Conservation (phyloP, 1,284 basidiomycete genomes). For the Vanrija sp. region DNA sequence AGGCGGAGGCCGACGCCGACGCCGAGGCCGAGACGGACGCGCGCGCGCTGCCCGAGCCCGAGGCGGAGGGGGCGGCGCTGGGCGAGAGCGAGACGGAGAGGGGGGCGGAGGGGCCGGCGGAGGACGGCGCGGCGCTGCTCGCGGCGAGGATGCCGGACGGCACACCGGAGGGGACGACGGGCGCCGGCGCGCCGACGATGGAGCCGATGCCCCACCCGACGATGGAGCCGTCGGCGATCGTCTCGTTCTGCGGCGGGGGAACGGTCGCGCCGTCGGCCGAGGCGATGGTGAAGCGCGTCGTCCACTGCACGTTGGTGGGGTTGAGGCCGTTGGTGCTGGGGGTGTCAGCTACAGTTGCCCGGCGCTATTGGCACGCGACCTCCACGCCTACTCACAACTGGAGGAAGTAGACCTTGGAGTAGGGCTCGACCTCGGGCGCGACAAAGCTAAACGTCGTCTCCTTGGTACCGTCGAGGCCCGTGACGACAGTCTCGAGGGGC, state of each 20-base stretch:
- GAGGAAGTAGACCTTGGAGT: constrained; percentile 50
- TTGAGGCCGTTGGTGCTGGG: constrained; percentile 19
- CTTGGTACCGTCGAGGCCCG: constrained; percentile 35
- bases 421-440: constrained; percentile 46
- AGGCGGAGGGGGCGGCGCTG: too few species aligned
- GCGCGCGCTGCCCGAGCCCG: too few species aligned
- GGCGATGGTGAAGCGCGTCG: constrained; percentile 49
- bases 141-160: too few species aligned
- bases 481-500: constrained; percentile 26
- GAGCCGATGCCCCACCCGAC: constrained; percentile 37
- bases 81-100: too few species aligned
- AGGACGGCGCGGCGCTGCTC: too few species aligned
- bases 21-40: too few species aligned
- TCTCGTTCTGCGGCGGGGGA: constrained; percentile 35
- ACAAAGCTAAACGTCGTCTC: constrained; percentile 20
- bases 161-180: too few species aligned
- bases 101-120: too few species aligned
- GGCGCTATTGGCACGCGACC: too few species aligned
- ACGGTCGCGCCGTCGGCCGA: constrained; percentile 37
- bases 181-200: neutral
- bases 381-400: constrained; percentile 40
- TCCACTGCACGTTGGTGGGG: constrained; percentile 26
- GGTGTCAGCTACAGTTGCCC: too few species aligned
- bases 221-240: constrained; percentile 27
- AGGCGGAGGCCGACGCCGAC: too few species aligned